Percentiles rank a stretch among this genome's conserved stretches.
These are phyloP conservation scores for Nemania abortiva DNA, from an alignment of 2,329 filamentous ascomycete species.

Conservation along the genomic window DNA sequence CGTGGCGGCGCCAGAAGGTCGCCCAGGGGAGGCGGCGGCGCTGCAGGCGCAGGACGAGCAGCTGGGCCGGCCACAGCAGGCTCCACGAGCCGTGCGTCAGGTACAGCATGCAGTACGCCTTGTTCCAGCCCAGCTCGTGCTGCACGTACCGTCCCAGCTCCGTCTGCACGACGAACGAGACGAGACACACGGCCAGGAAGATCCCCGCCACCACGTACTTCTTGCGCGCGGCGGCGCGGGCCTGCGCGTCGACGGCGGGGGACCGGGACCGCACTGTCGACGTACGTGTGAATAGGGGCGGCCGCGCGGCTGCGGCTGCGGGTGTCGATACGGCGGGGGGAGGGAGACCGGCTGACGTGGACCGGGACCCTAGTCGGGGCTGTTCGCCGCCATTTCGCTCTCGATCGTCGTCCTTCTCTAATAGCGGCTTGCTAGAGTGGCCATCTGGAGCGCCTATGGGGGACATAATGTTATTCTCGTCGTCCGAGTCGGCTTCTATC, in stretches of 20 bases:
- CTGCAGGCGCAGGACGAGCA: constrained; percentile 82
- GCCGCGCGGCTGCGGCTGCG: constrained; percentile 50
- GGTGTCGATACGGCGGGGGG: constrained; percentile 46
- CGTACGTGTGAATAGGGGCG: constrained; percentile 62
- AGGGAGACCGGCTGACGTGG: constrained; percentile 45
- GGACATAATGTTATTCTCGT: constrained; percentile 52
- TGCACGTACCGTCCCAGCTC: constrained; percentile 97
- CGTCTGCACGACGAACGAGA: constrained; percentile 93
- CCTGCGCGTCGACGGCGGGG: constrained; percentile 72
- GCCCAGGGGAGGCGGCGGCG: constrained; percentile 83
- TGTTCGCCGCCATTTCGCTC: constrained; percentile 43
- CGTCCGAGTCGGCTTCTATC: constrained; percentile 43
- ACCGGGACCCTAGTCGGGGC: constrained; percentile 42
- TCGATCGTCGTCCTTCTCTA: constrained; percentile 53
- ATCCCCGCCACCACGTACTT: constrained; percentile 89
- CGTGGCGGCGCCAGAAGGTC: constrained; percentile 81
- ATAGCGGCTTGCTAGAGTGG: constrained; percentile 58
- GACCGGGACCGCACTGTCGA: constrained; percentile 83
- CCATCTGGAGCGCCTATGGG: constrained; percentile 61
- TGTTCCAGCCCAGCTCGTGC: constrained; percentile 91
- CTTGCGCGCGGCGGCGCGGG: constrained; percentile 75
- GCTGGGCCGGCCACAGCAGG: constrained; percentile 87
- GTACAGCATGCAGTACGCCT: constrained; percentile 99
- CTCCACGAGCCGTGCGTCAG: constrained; percentile 96
- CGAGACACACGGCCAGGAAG: constrained; percentile 84